Percentiles rank a stretch among this genome's conserved stretches.
Evolutionary conservation across 495 filamentous ascomycete species (phyloP).

Genomic region (Penicillium lagena): DNA sequence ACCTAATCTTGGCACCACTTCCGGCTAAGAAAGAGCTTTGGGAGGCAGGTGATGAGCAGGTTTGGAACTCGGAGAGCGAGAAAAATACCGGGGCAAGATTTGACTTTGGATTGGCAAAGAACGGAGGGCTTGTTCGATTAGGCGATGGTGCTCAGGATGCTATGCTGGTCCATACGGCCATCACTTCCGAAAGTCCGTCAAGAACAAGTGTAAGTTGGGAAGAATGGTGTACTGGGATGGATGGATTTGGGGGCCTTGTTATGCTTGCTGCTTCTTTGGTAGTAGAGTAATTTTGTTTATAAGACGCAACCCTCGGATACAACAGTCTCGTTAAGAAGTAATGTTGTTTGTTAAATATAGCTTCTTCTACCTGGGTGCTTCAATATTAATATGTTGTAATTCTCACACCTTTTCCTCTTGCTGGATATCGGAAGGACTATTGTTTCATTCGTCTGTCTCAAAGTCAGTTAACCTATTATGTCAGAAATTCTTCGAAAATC

Average conservation of each 20-base stretch:
- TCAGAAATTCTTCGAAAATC: too few relatives aligned
- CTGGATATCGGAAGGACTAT: too few relatives aligned
- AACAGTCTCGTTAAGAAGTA: too few relatives aligned
- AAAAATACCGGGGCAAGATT: constrained; percentile 12
- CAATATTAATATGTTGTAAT: too few relatives aligned
- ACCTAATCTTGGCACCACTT: constrained; percentile 37
- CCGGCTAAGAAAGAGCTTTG: constrained; percentile 41
- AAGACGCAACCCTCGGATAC: too few relatives aligned
- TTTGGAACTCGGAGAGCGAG: constrained; percentile 27
- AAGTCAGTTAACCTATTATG: too few relatives aligned
- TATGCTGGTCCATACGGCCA: not conserved
- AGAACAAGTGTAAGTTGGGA: constrained; percentile 28
- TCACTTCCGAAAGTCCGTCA: constrained; percentile 1
- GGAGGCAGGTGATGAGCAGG: constrained; percentile 33
- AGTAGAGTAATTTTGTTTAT: not conserved
- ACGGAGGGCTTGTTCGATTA: constrained; percentile 29
- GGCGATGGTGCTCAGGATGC: constrained; percentile 1
- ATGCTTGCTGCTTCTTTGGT: constrained; percentile 39
- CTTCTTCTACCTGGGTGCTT: too few relatives aligned
- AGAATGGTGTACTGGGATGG: constrained; percentile 42
- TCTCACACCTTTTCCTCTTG: too few relatives aligned
- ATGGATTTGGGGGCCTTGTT: constrained; percentile 32
- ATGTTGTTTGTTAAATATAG: too few relatives aligned
- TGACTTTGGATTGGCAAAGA: constrained; percentile 28
- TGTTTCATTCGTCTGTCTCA: too few relatives aligned